Base-by-base conservation (phyloP, 108 stramenopile genomes). In the Cylindrotheca closterium region DNA sequence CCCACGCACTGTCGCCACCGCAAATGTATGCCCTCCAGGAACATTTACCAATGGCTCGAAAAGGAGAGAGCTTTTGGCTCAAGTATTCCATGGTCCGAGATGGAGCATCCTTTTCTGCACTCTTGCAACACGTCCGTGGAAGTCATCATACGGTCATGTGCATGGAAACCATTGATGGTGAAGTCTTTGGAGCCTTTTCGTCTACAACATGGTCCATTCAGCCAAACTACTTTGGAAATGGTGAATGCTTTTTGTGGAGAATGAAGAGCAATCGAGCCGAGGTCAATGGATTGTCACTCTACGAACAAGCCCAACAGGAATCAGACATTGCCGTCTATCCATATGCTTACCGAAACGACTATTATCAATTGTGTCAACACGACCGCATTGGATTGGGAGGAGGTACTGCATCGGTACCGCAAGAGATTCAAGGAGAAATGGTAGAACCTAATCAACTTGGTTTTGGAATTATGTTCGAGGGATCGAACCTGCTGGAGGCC, bases 151-250 rank as follows among this genome's bases (percentile, higher is more conserved):
- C 85, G 12, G 55, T 91, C 19, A 51, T 91, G 26, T 82, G 82
- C 15, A 79, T 84, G 45, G 89, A 91, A 75, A 91, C 86, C 22
- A 68, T 75, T 2, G 72, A 84, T 26, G 89, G 89, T 5, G 80
- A 87, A 29, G 89, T 91, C 1, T 87, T 91, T 82, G 89, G 89
- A 21, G 63, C 79, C 24, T 91, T 87, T 45, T 82, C 82, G 3
- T 75, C 80, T 17, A 31, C 78, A 18, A 74, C 82, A 29, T 91
- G 89, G 89, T 55, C 74, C 2, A 45, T 58, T 47, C 73, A 72
- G 18, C 57, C 59, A n/a, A 46, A 53, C 1, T 83, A 75, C 61
- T 87, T 73, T 64, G 86, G 86, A 54, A 54, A 68, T 23, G 65
- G 68, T 2, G 82, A 81, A 30, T 51, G 77, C 18, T 87, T 87